A percentile compares a stretch with the other conserved stretches of the same genome.
Conservation (phyloP, 768 basidiomycete genomes). For the Tubosaeta sp. region DNA sequence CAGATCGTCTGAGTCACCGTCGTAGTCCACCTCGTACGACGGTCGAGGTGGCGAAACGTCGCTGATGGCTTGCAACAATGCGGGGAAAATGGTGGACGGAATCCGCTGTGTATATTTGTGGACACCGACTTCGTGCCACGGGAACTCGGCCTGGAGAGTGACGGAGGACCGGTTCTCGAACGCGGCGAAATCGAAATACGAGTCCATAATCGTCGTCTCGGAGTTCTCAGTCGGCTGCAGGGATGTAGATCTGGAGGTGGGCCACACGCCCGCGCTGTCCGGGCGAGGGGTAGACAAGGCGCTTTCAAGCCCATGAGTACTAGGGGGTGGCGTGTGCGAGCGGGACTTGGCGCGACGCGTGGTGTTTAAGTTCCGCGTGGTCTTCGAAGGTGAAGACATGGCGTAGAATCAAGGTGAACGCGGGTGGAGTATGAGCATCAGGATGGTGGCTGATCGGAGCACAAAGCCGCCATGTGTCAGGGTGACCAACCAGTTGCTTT, state of each 20-base stretch:
- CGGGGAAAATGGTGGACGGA: conserved; percentile 14
- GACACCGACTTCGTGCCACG: conserved; percentile 1
- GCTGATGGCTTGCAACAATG: conserved; percentile 9
- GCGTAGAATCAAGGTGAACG: conserved; percentile 1
- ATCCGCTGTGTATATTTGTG: conserved; percentile 3
- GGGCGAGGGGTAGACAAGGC: background rate
- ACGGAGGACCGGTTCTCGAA: conserved; percentile 11
- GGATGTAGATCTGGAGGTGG: conserved; percentile 3
- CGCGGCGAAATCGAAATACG: background rate
- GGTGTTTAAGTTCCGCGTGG: background rate
- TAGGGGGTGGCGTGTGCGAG: background rate
- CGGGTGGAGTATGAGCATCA: background rate
- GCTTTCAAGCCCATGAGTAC: background rate
- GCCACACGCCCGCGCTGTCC: background rate
- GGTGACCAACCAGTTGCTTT: conserved; percentile 6
- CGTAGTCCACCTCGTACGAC: background rate
- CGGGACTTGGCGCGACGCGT: background rate
- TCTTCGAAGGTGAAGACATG: conserved; percentile 5
- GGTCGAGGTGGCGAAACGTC: conserved; percentile 1
- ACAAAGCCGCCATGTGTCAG: conserved; percentile 13
- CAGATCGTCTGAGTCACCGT: background rate
- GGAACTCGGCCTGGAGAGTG: conserved; percentile 8
- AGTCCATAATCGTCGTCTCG: background rate
- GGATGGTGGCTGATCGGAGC: conserved; percentile 10
- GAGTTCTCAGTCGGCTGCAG: conserved; percentile 2